Conservation (phyloP, 179 eudicot genomes). For the Drosera spatulata region DNA sequence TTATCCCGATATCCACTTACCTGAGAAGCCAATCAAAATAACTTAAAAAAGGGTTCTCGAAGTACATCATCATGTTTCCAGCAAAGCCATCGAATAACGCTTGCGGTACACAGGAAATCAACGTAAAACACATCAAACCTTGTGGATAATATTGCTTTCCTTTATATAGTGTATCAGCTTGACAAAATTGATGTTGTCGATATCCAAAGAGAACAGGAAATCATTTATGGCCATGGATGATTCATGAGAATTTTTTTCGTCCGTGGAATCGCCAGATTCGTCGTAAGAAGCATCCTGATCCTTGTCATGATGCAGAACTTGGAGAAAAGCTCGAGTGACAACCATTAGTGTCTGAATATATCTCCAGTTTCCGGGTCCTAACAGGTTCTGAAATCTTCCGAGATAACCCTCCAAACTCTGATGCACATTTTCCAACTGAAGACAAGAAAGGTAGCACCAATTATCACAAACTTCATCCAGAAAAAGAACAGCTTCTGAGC, state of each 20-base stretch:
- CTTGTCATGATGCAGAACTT: conserved; percentile 28
- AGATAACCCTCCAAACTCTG: conserved; percentile 60
- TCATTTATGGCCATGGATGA: conserved; percentile 69
- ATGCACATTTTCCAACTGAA: conserved; percentile 65
- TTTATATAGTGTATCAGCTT: conserved; percentile 65
- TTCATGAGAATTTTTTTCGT: conserved; percentile 26
- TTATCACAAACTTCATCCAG: conserved; percentile 1
- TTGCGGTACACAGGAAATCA: not conserved
- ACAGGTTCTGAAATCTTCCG: conserved; percentile 51
- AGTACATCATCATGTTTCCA: too few species aligned
- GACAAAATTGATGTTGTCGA: conserved; percentile 89
- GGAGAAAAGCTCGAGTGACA: conserved; percentile 60
- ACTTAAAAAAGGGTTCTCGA: too few species aligned
- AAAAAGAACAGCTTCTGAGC: conserved; percentile 4
- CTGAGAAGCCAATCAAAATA: conserved; percentile 23
- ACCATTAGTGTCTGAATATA: conserved; percentile 77
- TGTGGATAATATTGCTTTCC: conserved; percentile 87
- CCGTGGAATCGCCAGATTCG: conserved; percentile 20
- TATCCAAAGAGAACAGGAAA: conserved; percentile 72
- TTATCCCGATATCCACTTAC: conserved; percentile 91
- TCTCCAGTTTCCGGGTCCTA: conserved; percentile 91
- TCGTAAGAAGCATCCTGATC: conserved; percentile 6
- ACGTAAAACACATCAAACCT: conserved; percentile 27
- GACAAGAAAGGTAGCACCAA: conserved; percentile 9
- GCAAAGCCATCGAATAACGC: too few species aligned